A percentile compares a stretch with the other conserved stretches of the same genome.
These are phyloP conservation scores for Pythium utonaiense DNA, from an alignment of 352 stramenopile genomes.

Conservation along the genomic window DNA sequence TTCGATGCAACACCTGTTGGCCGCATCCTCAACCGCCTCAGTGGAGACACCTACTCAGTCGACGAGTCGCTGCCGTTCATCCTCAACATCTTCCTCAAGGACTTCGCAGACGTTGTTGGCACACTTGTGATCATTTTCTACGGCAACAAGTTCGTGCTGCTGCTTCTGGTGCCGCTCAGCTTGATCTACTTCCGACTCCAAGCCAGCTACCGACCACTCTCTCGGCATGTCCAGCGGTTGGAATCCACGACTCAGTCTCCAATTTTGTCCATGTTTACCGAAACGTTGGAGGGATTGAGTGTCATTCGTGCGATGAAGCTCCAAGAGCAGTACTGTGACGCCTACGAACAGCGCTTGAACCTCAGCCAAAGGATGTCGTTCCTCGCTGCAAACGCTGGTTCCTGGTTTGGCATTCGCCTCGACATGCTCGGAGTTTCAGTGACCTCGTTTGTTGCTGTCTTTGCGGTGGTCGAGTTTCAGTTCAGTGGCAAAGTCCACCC, in stretches of 20 bases:
- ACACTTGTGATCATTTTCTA: slow-evolving; percentile 78
- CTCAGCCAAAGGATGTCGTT: slow-evolving; percentile 77
- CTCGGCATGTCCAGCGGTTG: slow-evolving; percentile 65
- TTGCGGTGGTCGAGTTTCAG: slow-evolving; percentile 71
- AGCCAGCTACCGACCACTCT: slow-evolving; percentile 59
- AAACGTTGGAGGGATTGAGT: slow-evolving; percentile 65
- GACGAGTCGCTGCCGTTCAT: slow-evolving; percentile 88
- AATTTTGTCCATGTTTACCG: slow-evolving; percentile 67
- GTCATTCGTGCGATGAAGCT: slow-evolving; percentile 60
- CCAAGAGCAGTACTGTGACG: slow-evolving; percentile 34
- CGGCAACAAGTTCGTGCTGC: slow-evolving; percentile 66
- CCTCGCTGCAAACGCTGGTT: slow-evolving; percentile 56
- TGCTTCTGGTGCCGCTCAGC: slow-evolving; percentile 70
- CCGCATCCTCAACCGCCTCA: slow-evolving; percentile 76
- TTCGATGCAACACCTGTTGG: slow-evolving; percentile 68
- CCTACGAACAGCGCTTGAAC: slow-evolving; percentile 50
- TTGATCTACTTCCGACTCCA: slow-evolving; percentile 69
- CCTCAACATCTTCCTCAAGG: slow-evolving; percentile 86
- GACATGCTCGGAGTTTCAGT: slow-evolving; percentile 82
- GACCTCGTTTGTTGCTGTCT: slow-evolving; percentile 76
- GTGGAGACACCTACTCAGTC: slow-evolving; percentile 76
- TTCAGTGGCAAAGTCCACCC: slow-evolving; percentile 49
- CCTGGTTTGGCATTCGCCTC: slow-evolving; percentile 84
- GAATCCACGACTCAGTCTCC: slow-evolving; percentile 72
- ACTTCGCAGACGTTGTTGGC: slow-evolving; percentile 66